These are phyloP conservation scores for Tubosaeta sp. DNA, from an alignment of 768 basidiomycete species.

Conservation along the genomic window DNA sequence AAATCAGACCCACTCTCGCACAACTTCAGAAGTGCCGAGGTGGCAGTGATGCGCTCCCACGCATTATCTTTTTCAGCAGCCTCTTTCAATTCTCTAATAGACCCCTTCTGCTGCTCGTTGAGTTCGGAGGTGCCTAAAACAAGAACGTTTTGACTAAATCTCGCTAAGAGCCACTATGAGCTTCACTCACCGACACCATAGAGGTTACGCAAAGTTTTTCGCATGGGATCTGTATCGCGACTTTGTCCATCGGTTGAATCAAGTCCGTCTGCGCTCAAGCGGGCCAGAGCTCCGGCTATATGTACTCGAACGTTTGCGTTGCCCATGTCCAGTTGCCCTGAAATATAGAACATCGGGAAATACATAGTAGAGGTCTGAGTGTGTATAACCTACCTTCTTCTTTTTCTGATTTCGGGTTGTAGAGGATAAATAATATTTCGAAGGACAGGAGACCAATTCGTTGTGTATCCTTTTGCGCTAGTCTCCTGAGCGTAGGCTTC, in stretches of 20 bases:
- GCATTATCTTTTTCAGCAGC: not conserved
- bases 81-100: too few relatives aligned
- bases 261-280: not conserved
- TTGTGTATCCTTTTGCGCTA: too few relatives aligned
- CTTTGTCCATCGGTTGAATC: not conserved
- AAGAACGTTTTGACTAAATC: not conserved
- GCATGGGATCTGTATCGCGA: not conserved
- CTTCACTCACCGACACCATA: constrained; percentile 17
- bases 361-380: not conserved
- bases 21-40: too few relatives aligned
- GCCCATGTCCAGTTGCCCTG: constrained; percentile 9
- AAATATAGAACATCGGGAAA: not conserved
- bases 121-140: constrained; percentile 7
- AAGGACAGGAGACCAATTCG: constrained; percentile 16
- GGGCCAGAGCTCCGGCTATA: constrained; percentile 13
- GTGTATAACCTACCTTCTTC: constrained; percentile 1
- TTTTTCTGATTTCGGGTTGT: not conserved
- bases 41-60: not conserved
- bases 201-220: constrained; percentile 6
- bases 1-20: too few relatives aligned
- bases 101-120: too few relatives aligned
- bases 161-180: not conserved
- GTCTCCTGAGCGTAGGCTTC: too few relatives aligned
- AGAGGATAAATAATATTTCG: constrained; percentile 16
- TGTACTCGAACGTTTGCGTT: constrained; percentile 12